Conservation (phyloP, 2,329 filamentous ascomycete species). For the Zymoseptoria brevis region DNA sequence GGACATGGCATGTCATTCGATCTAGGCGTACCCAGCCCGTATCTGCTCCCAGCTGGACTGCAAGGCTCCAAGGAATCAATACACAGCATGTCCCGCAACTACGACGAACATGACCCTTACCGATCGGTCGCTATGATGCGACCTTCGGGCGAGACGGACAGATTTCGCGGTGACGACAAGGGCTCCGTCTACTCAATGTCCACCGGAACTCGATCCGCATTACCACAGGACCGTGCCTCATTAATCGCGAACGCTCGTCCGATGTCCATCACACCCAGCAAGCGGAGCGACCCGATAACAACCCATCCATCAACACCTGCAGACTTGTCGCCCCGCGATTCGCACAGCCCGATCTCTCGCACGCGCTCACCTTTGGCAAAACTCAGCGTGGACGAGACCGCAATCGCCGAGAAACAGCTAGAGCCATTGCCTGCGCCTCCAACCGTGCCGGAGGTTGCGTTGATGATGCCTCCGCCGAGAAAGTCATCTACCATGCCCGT, state of each 20-base stretch:
- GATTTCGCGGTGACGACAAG: constrained; percentile 29
- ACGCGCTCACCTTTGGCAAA: constrained; percentile 5
- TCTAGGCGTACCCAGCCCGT: constrained; percentile 71
- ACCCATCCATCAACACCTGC: constrained; percentile 9
- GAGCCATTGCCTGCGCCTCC: constrained; percentile 7
- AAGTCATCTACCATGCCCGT: constrained; percentile 5
- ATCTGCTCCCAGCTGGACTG: constrained; percentile 78
- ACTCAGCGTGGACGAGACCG: constrained; percentile 12
- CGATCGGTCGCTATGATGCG: constrained; percentile 54
- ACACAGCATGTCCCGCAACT: constrained; percentile 70
- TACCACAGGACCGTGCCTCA: constrained; percentile 35
- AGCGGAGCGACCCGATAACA: constrained; percentile 30
- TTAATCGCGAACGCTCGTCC: constrained; percentile 50
- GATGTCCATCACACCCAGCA: constrained; percentile 49
- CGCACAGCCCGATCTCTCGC: constrained; percentile 14
- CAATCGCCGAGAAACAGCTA: constrained; percentile 11
- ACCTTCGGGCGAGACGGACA: constrained; percentile 35
- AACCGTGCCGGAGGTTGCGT: constrained; percentile 12
- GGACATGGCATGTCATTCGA: constrained; percentile 51
- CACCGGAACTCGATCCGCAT: constrained; percentile 34
- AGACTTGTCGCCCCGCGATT: constrained; percentile 16
- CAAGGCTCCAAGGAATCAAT: constrained; percentile 78
- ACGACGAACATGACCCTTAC: constrained; percentile 79
- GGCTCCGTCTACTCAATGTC: constrained; percentile 47
- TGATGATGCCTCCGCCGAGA: constrained; percentile 11